phyloP scores from a whole-genome alignment of 257 asterid genomes.

The Fraxinus excelsior region DNA sequence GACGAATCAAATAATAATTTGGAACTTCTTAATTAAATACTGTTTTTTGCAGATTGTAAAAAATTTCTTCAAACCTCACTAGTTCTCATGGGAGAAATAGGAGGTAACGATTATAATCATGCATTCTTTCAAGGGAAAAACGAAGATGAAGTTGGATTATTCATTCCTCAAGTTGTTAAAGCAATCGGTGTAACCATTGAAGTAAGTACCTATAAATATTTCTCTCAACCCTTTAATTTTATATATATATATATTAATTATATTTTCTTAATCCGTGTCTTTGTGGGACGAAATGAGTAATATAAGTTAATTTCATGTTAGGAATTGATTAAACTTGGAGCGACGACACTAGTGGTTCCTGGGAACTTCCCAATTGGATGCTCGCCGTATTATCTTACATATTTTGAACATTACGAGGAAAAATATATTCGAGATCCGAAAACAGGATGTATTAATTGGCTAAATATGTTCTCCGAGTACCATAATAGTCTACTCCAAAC shows the following conservation, averaged over 20 bases:
- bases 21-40: not conserved
- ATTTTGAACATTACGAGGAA: not conserved
- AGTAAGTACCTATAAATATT: conserved; percentile 6
- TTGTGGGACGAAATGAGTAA: too few species aligned
- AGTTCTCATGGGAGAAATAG: conserved; percentile 43
- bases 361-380: conserved; percentile 45
- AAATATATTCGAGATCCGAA: conserved; percentile 27
- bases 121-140: conserved; percentile 21
- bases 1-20: not conserved
- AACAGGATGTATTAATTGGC: conserved; percentile 41
- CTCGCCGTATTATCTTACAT: conserved; percentile 1
- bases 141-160: conserved; percentile 7
- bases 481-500: conserved; percentile 34
- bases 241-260: too few species aligned
- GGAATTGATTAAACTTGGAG: conserved; percentile 42
- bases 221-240: not conserved
- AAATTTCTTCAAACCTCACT: conserved; percentile 27
- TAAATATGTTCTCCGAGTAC: conserved; percentile 28
- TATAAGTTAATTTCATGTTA: not conserved
- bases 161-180: conserved; percentile 27
- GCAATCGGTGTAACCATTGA: conserved; percentile 18
- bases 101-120: conserved; percentile 47
- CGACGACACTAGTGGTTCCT: conserved; percentile 30
- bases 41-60: conserved; percentile 24
- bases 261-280: too few species aligned